phyloP scores from a whole-genome alignment of 1,139 yeast genomes.

The Spathaspora jeffriesii region DNA sequence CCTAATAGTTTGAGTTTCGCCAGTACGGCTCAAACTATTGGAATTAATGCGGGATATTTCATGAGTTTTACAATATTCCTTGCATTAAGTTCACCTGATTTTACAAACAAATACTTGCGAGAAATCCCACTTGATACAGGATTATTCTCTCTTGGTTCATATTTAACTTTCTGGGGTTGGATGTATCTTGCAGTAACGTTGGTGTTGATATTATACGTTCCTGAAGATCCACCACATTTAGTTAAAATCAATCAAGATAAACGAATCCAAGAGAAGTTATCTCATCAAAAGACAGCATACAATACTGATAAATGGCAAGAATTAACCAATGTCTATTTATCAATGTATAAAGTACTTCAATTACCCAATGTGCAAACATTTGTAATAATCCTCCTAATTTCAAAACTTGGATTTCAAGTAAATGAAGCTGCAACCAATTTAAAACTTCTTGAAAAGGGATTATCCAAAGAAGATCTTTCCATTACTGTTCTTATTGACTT shows the following conservation, averaged over 20 bases:
- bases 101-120: constrained; percentile 84
- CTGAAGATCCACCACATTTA: constrained; percentile 66
- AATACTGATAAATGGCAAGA: constrained; percentile 26
- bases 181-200: constrained; percentile 69
- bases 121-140: constrained; percentile 59
- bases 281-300: constrained; percentile 25
- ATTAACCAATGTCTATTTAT: constrained; percentile 56
- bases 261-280: constrained; percentile 28
- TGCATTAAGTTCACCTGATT: constrained; percentile 90
- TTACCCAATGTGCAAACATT: constrained; percentile 78
- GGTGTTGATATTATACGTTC: constrained; percentile 52
- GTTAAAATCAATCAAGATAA: constrained; percentile 25
- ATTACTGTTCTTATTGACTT: constrained; percentile 91
- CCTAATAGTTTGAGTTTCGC: constrained; percentile 87
- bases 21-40: constrained; percentile 96
- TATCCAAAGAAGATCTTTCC: constrained; percentile 91
- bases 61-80: constrained; percentile 87
- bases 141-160: constrained; percentile 69
- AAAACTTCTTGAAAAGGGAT: constrained; percentile 89
- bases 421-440: constrained; percentile 95
- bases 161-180: constrained; percentile 78
- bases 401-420: constrained; percentile 93
- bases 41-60: constrained; percentile 92
- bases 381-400: constrained; percentile 70
- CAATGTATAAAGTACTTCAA: constrained; percentile 77